Percentiles rank a stretch among this genome's conserved stretches.
Conservation (phyloP, 306 rosid species). For the Astragalus glycyphyllos region DNA sequence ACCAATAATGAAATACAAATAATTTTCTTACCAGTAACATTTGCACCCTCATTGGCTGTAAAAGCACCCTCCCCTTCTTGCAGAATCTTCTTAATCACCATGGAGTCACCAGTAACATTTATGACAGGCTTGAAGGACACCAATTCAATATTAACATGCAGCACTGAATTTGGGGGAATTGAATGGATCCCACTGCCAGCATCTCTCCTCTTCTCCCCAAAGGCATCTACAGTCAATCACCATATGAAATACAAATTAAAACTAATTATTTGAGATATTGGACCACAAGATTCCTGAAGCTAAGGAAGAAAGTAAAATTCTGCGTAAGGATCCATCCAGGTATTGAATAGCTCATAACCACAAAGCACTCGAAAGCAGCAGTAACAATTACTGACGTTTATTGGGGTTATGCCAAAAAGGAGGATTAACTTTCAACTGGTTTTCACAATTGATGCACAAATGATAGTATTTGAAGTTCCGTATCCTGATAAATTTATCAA, state of each 20-base stretch:
- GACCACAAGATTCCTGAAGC: conserved; percentile 16
- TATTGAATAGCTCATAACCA: conserved; percentile 8
- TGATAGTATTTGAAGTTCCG: neutral
- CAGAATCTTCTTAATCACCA: conserved; percentile 68
- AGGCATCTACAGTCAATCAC: conserved; percentile 58
- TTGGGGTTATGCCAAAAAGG: conserved; percentile 23
- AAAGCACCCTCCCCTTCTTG: conserved; percentile 67
- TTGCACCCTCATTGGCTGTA: conserved; percentile 68
- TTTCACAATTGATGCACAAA: conserved; percentile 16
- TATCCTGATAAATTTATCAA: conserved; percentile 4
- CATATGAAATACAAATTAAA: conserved; percentile 30
- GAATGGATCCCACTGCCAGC: conserved; percentile 49
- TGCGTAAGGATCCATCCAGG: conserved; percentile 30
- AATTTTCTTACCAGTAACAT: conserved; percentile 61
- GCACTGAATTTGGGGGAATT: conserved; percentile 56
- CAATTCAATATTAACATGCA: conserved; percentile 64
- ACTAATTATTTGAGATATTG: conserved; percentile 36
- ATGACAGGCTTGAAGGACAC: conserved; percentile 71
- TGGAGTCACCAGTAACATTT: conserved; percentile 69
- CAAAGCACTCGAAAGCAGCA: conserved; percentile 14
- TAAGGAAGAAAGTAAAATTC: conserved; percentile 24
- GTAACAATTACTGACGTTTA: neutral
- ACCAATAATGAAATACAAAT: conserved; percentile 5
- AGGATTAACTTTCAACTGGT: conserved; percentile 9
- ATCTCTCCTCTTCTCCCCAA: conserved; percentile 57